Base-by-base conservation (phyloP, 805 yeast genomes). In the Spencermartinsiella europaea region DNA sequence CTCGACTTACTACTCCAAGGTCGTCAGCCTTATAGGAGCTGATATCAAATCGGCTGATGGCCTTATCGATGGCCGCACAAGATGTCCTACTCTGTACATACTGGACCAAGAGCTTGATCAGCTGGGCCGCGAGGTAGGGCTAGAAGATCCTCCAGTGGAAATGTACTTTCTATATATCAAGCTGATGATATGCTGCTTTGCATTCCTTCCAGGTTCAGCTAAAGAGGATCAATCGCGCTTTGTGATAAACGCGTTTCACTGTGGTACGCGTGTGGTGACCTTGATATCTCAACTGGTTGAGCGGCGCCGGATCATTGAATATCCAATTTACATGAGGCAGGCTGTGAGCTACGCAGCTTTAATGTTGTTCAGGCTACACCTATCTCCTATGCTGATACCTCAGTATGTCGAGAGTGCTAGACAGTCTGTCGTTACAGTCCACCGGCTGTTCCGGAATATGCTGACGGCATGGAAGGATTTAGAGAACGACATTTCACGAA, bases 371-470 rank as follows among this genome's bases (percentile, higher is more conserved):
- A 79, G 90, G 54, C 71, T 90, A 36, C 95, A 88, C 58, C 68
- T 87, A 47, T 83, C 95, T 0, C 85, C 95, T 2, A 73, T 80
- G 49, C 70, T 88, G 41, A 64, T 83, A 40, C 84, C 83, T 56
- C 83, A 44, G 64, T 86, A 82, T 59, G 79, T 87, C 36, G 95
- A 88, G 58, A 83, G 95, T 25, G 90, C 96, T 1, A 75, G 97
- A 54, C 96, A 90, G 64, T 85, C 95, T 3, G 85, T 90, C 57
- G 96, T 90, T 12, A 90, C 96, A 0, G 95, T 88, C 2, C 96
- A 90, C 64, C 73, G 96, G 61, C 68, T 89, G 38, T 86, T 80
- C 62, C 74, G 96, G 65, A 90, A 90, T 60, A 89, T 91, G 65
- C 71, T 88, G 34, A 82, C 93, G 2, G 90, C 95, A 4, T 90